Conservation (phyloP, 2,329 filamentous ascomycete genomes). For the Fusarium incarnatum region DNA sequence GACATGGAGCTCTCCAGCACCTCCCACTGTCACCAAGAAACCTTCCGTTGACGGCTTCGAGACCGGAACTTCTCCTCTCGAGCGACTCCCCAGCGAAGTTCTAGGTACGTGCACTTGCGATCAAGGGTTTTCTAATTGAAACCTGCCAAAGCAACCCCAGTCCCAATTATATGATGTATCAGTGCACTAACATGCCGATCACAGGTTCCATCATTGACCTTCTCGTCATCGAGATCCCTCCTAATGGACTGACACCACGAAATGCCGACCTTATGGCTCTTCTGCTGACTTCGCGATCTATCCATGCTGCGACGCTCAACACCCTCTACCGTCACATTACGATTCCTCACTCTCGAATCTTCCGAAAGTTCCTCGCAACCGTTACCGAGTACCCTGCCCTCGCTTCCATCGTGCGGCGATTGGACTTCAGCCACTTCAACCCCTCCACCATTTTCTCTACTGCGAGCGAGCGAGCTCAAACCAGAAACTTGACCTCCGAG, state of each 20-base stretch:
- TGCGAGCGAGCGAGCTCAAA: constrained; percentile 78
- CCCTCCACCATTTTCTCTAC: constrained; percentile 81
- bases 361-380: constrained; percentile 82
- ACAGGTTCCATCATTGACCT: constrained; percentile 79
- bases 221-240: constrained; percentile 77
- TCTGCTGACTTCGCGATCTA: constrained; percentile 77
- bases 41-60: constrained; percentile 44
- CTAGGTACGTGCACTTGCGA: constrained; percentile 66
- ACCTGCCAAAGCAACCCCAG: constrained; percentile 16
- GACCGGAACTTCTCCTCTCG: constrained; percentile 68
- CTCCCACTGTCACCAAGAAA: constrained; percentile 49
- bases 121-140: constrained; percentile 2
- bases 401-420: constrained; percentile 79
- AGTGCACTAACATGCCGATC: constrained; percentile 39
- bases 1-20: constrained; percentile 62
- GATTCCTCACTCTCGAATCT: constrained; percentile 84
- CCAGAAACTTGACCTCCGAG: constrained; percentile 79
- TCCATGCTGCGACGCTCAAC: constrained; percentile 78
- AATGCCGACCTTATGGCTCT: constrained; percentile 83
- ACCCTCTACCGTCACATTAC: constrained; percentile 84
- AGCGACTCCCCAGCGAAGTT: constrained; percentile 76
- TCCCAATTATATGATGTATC: constrained; percentile 26
- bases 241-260: constrained; percentile 77
- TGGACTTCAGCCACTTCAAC: constrained; percentile 90
- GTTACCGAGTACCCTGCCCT: constrained; percentile 74